These are phyloP conservation scores for Podila epicladia DNA, from an alignment of 192 early-diverging fungal species.

Conservation along the genomic window DNA sequence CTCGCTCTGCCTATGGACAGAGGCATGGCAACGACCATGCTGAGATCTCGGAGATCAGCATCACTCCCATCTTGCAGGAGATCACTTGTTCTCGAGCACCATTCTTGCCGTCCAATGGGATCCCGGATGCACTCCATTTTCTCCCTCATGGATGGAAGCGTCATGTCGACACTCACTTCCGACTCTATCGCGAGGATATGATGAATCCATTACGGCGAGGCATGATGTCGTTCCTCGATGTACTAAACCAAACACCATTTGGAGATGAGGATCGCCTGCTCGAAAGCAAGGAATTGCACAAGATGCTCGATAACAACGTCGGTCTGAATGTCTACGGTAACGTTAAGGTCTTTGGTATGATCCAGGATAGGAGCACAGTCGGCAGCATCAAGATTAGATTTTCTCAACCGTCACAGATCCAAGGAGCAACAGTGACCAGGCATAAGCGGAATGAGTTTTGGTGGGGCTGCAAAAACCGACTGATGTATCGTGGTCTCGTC, in stretches of 20 bases:
- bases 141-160: slow-evolving; percentile 14
- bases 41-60: no score
- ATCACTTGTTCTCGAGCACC: slow-evolving; percentile 14
- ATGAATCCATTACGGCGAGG: slow-evolving; percentile 51
- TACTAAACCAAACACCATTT: slow-evolving; percentile 11
- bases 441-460: no score
- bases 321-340: slow-evolving; percentile 52
- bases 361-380: no score
- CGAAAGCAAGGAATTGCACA: slow-evolving; percentile 22
- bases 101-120: slow-evolving; percentile 58
- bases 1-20: no score
- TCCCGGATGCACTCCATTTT: no score
- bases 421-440: no score
- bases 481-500: no score
- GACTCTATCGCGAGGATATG: slow-evolving; percentile 67
- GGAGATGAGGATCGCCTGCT: slow-evolving; percentile 12
- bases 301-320: slow-evolving; percentile 30
- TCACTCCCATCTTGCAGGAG: no score
- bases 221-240: slow-evolving; percentile 49
- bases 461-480: no score
- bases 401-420: no score
- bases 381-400: no score
- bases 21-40: no score
- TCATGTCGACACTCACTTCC: slow-evolving; percentile 67
- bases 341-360: slow-evolving; percentile 42